Base-by-base conservation (phyloP, 2,329 filamentous ascomycete genomes). In the Clonostachys solani region DNA sequence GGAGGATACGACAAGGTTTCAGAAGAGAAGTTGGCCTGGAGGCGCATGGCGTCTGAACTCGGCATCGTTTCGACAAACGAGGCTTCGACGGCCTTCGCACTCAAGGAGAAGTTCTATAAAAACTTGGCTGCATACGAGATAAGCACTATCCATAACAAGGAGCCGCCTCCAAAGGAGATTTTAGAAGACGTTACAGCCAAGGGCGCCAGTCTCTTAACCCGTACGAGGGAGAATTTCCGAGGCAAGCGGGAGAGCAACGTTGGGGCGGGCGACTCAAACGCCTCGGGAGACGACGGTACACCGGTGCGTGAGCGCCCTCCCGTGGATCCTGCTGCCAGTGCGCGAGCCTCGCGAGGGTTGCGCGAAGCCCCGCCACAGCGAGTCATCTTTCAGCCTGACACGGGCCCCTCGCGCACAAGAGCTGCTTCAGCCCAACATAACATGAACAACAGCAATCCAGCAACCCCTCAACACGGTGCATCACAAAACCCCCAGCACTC, bases 81-180 rank as follows among this genome's bases (percentile, higher is more conserved):
- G 52, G 78, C 89, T 7, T 89, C 89, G n/a, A 83, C 90, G 49
- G 90, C 89, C 13, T 95, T 95, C 68, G 80, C 87, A 49, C 73
- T 95, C 47, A 96, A 96, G 70, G 86, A 87, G 47, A 84, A 87
- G 52, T 96, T 94, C 71, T 95, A 95, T 73, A 92, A 90, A 65
- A 90, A 92, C 58, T 78, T 96, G 41, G 86, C 87, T 12, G 90
- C 91, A 2, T 96, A 87, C 66, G 91, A 95, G 67, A 94, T 95
- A 59, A 81, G 81, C 42, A 86, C 83, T 12, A 70, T 91, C 40
- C 87, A 92, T 68, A 80, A 84, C 46, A 84, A 87, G 65, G 88
- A 91, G 52, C 91, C 91, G 0, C 91, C 91, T 15, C 89, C 90
- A 6, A 90, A 87, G 56, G 89, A 95, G 57, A 95, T 95, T 43